Evolutionary conservation across 352 stramenopile genomes (phyloP).

Genomic region (Phytophthora capsici): DNA sequence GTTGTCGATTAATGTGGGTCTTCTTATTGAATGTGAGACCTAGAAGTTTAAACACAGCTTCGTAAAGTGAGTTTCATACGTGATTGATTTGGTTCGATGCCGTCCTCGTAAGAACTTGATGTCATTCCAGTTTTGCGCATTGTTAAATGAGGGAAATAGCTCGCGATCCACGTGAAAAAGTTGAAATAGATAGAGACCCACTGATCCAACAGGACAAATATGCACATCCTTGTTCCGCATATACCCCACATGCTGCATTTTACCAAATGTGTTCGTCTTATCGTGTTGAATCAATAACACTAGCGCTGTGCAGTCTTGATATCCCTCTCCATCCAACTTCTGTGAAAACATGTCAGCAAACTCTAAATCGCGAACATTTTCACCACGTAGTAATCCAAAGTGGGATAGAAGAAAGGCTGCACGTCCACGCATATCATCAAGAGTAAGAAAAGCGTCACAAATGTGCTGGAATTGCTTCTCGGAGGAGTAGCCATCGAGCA

Average conservation of each 20-base stretch:
- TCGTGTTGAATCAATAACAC: background rate
- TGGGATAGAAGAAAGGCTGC: too few relatives aligned
- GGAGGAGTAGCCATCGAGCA: too few relatives aligned
- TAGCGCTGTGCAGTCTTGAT: too few relatives aligned
- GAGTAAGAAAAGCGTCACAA: too few relatives aligned
- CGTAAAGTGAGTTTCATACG: slow-evolving; percentile 5
- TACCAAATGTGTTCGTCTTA: slow-evolving; percentile 21
- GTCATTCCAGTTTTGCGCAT: slow-evolving; percentile 5
- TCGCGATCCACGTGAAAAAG: slow-evolving; percentile 9
- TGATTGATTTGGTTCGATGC: slow-evolving; percentile 1
- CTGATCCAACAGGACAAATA: slow-evolving; percentile 15
- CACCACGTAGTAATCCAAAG: too few relatives aligned
- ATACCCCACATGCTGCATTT: slow-evolving; percentile 12
- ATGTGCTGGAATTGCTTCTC: too few relatives aligned
- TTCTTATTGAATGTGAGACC: slow-evolving; percentile 12
- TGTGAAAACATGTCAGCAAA: too few relatives aligned
- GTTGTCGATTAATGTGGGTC: slow-evolving; percentile 6
- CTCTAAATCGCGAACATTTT: too few relatives aligned
- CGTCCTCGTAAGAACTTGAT: too few relatives aligned
- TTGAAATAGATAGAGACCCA: slow-evolving; percentile 16
- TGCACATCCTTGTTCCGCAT: slow-evolving; percentile 22
- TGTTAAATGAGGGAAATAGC: slow-evolving; percentile 2
- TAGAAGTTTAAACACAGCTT: background rate
- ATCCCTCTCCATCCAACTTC: too few relatives aligned
- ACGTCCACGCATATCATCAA: too few relatives aligned